Conservation (phyloP, 306 rosid genomes). For the Myrica gale region DNA sequence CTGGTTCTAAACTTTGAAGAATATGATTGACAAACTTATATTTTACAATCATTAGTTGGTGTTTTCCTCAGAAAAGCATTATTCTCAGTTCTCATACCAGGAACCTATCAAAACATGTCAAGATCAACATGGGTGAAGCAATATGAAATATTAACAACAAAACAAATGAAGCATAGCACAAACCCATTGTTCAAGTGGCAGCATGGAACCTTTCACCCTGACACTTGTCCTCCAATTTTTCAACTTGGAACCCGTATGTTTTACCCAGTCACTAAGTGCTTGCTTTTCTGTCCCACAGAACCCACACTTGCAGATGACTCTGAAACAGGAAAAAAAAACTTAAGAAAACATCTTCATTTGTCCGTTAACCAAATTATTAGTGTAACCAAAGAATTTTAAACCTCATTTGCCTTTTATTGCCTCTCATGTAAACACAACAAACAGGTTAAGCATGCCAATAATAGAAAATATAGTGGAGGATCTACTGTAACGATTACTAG, state of each 20-base stretch:
- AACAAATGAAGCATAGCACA: conserved; percentile 33
- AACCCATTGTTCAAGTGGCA: conserved; percentile 98
- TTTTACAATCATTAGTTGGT: neutral
- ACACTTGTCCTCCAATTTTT: conserved; percentile 95
- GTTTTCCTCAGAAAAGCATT: neutral
- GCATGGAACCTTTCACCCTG: conserved; percentile 83
- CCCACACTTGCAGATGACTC: conserved; percentile 97
- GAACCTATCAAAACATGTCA: neutral
- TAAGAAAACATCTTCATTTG: conserved; percentile 3
- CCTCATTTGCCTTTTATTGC: neutral
- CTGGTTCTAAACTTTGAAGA: conserved; percentile 9
- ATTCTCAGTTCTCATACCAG: neutral
- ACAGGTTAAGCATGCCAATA: neutral
- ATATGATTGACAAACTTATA: conserved; percentile 11
- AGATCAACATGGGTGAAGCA: neutral
- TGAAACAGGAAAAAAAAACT: conserved; percentile 38
- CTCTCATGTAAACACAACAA: neutral
- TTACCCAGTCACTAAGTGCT: conserved; percentile 97
- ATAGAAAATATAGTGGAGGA: neutral
- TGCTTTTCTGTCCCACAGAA: conserved; percentile 89
- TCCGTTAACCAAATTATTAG: neutral
- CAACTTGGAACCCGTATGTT: conserved; percentile 87
- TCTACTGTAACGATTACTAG: neutral
- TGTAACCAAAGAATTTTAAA: neutral
- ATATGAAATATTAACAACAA: neutral